Evolutionary conservation across 2,329 filamentous ascomycete species (phyloP), one percentile per base, ranked within the genome.

Genomic region (Aspergillus alliaceus): DNA sequence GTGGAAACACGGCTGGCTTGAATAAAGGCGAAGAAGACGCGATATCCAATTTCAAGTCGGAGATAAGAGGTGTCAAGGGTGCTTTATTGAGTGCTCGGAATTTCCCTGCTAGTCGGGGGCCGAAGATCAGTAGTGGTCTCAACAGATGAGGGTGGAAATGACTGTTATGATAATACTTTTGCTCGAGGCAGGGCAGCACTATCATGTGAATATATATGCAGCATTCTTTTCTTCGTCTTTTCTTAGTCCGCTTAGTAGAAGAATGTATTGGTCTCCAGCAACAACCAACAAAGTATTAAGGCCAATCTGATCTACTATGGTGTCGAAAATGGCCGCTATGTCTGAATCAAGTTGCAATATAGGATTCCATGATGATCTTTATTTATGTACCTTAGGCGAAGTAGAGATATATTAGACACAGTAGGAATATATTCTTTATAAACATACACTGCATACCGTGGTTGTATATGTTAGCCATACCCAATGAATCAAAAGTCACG

Each of bases 11-110:
- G 29, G 60, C 64, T 4, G 70, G 69, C 4, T 63, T 70, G n/a
- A 72, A 70, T 27, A 76, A 75, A 62, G 75, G 71, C 22, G 80
- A 82, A 63, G 79, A 82, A 25, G 84, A 86, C 64, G 83, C 82
- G n/a, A 80, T 86, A 55, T 77, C 83, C 14, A 76, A 78, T 34
- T 73, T 88, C 61, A 84, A 83, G 69, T 77, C 78, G 40, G 85
- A 88, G 63, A 87, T 88, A 52, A 74, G 84, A 55, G 80, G 82
- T 32, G 81, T 88, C 20, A 88, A 88, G 70, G 86, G 85, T 12
- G 84, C 85, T 2, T 75, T 88, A 55, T 68, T 88, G 59, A 86
- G 84, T 67, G 83, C 85, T 8, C 82, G 83, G 60, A 84, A 86
- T 59, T 88, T 88, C 61, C 83, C 81, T 34, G 59, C 72, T 12